A percentile compares a stretch with the other conserved stretches of the same genome.
These are phyloP conservation scores for Pyrrhoderma lamaoense DNA, from an alignment of 1,284 basidiomycete genomes.

Conservation along the genomic window DNA sequence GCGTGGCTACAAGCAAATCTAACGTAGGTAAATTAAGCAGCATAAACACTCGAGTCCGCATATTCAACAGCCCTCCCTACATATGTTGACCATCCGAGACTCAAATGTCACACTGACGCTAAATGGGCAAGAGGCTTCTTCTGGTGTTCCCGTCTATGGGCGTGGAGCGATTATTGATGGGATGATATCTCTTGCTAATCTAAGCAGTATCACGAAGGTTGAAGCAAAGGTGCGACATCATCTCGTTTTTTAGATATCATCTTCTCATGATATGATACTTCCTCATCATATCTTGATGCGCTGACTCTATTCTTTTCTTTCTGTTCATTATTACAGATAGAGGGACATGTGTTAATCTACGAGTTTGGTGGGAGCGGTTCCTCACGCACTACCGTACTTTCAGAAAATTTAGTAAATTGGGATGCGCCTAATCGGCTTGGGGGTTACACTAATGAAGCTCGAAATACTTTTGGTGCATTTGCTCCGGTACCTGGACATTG, in stretches of 20 bases:
- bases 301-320: not conserved
- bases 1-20: not conserved
- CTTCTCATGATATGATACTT: not conserved
- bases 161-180: constrained; percentile 15
- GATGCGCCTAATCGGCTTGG: constrained; percentile 10
- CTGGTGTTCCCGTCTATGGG: constrained; percentile 8
- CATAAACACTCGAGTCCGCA: not conserved
- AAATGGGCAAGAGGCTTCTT: constrained; percentile 11
- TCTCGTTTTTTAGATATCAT: not conserved
- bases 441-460: not conserved
- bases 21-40: not conserved
- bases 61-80: not conserved
- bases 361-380: constrained; percentile 12
- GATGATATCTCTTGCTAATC: constrained; percentile 8
- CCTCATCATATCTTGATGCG: not conserved
- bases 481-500: constrained; percentile 5
- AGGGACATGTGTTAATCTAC: constrained; percentile 11
- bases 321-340: constrained; percentile 6
- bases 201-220: constrained; percentile 9
- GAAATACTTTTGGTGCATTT: not conserved
- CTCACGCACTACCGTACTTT: constrained; percentile 5
- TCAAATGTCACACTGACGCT: constrained; percentile 11
- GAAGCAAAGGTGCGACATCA: constrained; percentile 11
- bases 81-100: constrained; percentile 4
- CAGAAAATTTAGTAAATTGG: constrained; percentile 14